Conservation (phyloP, 2,329 filamentous ascomycete genomes). For the Penicillium digitatum region DNA sequence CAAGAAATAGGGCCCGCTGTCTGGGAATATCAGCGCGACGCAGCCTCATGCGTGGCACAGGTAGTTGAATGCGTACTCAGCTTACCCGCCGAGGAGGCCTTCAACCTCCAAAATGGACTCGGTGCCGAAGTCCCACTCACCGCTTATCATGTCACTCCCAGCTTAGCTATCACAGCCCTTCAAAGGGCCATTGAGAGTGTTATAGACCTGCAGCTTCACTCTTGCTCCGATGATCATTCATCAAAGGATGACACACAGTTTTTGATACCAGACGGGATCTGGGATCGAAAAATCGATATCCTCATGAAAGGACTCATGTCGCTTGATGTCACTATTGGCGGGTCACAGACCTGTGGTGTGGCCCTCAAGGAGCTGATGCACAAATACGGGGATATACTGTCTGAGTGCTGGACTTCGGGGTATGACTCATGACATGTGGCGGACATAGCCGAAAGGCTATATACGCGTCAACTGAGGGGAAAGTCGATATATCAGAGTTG, state of each 20-base stretch:
- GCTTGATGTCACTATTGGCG: conserved; percentile 22
- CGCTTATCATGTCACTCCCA: conserved; percentile 24
- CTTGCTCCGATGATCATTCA: too few species aligned
- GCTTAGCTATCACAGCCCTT: conserved; percentile 13
- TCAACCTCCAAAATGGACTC: conserved; percentile 23
- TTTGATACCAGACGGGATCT: conserved; percentile 3
- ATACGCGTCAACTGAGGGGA: background rate
- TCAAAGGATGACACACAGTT: background rate
- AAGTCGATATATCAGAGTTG: background rate
- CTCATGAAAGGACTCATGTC: conserved; percentile 24
- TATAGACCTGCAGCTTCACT: conserved; percentile 1
- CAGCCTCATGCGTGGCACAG: conserved; percentile 11
- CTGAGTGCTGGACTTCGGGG: conserved; percentile 21
- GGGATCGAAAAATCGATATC: conserved; percentile 14
- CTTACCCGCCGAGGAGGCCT: conserved; percentile 12
- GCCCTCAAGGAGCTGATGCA: conserved; percentile 13
- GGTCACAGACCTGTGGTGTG: conserved; percentile 14
- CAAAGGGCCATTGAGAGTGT: conserved; percentile 16
- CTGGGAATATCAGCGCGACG: conserved; percentile 1
- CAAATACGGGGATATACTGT: conserved; percentile 19
- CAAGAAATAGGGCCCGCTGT: background rate
- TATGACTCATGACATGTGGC: conserved; percentile 8
- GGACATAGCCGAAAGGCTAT: background rate
- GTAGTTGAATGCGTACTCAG: conserved; percentile 12
- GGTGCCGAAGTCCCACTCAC: conserved; percentile 18